These are phyloP conservation scores for Trichaptum fuscoviolaceum DNA, from an alignment of 768 basidiomycete genomes.

Conservation along the genomic window DNA sequence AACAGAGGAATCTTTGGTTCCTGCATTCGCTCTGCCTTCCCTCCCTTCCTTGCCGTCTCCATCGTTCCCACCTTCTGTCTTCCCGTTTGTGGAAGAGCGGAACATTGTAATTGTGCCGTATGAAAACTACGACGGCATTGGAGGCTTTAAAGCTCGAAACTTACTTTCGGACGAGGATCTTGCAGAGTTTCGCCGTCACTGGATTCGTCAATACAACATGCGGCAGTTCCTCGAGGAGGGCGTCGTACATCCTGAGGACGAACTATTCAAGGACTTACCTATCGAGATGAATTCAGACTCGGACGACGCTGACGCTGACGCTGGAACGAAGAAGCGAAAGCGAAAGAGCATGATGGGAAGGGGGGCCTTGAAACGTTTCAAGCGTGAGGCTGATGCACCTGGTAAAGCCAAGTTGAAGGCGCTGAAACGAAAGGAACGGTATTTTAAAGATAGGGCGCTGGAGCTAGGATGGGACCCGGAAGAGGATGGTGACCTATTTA, in stretches of 20 bases:
- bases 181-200: background rate
- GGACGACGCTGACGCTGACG: background rate
- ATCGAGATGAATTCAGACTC: background rate
- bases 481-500: background rate
- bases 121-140: background rate
- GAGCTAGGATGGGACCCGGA: background rate
- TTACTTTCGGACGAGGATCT: background rate
- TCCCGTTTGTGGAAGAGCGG: background rate
- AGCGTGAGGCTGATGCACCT: background rate
- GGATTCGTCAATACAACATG: background rate
- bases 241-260: background rate
- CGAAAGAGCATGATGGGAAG: background rate
- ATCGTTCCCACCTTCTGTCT: background rate
- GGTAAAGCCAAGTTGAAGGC: background rate
- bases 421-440: background rate
- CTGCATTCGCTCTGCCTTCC: background rate
- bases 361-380: background rate
- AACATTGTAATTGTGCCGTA: background rate
- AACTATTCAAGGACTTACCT: background rate
- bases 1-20: background rate
- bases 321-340: background rate
- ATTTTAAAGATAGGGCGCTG: background rate
- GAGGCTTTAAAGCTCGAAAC: background rate
- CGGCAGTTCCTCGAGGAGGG: background rate
- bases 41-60: background rate